Percentiles rank a stretch among this genome's conserved stretches.
Conservation (phyloP, 192 early-diverging fungal species). For the Linnemannia exigua region DNA sequence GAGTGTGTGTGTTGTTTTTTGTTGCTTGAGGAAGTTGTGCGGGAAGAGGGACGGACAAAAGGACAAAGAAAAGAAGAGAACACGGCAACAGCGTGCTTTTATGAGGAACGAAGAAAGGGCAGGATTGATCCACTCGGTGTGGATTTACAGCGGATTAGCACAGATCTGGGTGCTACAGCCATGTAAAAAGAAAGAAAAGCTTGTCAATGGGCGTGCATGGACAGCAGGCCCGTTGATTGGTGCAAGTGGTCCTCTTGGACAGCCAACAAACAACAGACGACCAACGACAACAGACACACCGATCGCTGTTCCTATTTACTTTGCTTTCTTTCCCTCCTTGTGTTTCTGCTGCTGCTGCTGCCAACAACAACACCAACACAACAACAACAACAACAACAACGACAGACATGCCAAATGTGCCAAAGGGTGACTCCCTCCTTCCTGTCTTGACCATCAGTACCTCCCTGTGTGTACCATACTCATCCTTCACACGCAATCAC, state of each 20-base stretch:
- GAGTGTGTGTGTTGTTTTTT: not conserved
- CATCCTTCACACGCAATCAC: not conserved
- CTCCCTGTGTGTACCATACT: not conserved
- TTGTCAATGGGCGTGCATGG: slow-evolving; percentile 3
- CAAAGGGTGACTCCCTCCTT: too few relatives aligned
- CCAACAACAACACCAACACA: not conserved
- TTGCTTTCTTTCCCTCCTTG: not conserved
- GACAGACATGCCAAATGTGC: too few relatives aligned
- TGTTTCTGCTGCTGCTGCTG: not conserved
- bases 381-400: not conserved
- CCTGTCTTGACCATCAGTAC: too few relatives aligned
- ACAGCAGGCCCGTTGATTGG: not conserved
- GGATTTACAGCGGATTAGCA: not conserved
- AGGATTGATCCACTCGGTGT: not conserved
- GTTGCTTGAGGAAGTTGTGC: slow-evolving; percentile 1
- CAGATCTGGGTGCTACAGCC: not conserved
- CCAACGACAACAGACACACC: too few relatives aligned
- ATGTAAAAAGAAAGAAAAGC: not conserved
- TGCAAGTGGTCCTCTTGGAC: not conserved
- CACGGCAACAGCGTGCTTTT: not conserved
- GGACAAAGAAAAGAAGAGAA: slow-evolving; percentile 14
- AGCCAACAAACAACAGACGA: too few relatives aligned
- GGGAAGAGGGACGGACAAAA: slow-evolving; percentile 22
- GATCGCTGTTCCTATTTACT: not conserved
- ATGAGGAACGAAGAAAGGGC: not conserved